Base-by-base conservation (phyloP, 345 rosid genomes). In the Rhizophora apiculata region DNA sequence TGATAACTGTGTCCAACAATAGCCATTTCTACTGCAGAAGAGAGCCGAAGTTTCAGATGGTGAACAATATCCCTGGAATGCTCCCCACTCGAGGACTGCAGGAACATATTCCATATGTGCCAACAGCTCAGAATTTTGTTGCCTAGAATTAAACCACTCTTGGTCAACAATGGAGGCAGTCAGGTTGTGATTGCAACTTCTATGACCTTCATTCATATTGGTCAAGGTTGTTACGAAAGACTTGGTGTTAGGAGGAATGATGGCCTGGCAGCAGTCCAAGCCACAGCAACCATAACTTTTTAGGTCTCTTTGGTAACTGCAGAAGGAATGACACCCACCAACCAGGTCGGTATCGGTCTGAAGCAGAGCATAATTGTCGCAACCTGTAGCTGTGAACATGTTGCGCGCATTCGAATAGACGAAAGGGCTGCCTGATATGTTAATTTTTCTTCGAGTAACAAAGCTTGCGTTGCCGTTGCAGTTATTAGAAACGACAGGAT, bases 401-500 rank as follows among this genome's bases (percentile, higher is more conserved):
- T 68, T 68, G 2, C 31, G 20, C 15, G 1, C 20, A 27, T 20
- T 30, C 13, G 72, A 68, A 55, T 36, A 68, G 1, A 43, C 6
- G 34, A 68, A 68, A 58, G 72, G 63, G 37, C 56, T 68, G 31
- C 34, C 37, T 22, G 64, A 68, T n/a, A 59, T 5, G 57, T 49
- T 6, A 6, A 68, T 24, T 36, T 13, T 29, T 24, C 24, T 24
- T n/a, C 11, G 3, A 29, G 18, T 4, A 27, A 8, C 8, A 13
- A 6, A 20, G 37, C 21, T 13, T 4, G 22, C 21, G 18, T 34
- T 34, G 21, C 37, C 8, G 24, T 15, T 22, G 53, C 61, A 54
- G 29, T 67, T 24, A 8, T 13, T 6, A 46, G 0, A 11, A 58
- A 68, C 15, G 18, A 59, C 22, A 19, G 64, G 43, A 59, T 26